Evolutionary conservation across 805 yeast species (phyloP).

Genomic region (Millerozyma acaciae): DNA sequence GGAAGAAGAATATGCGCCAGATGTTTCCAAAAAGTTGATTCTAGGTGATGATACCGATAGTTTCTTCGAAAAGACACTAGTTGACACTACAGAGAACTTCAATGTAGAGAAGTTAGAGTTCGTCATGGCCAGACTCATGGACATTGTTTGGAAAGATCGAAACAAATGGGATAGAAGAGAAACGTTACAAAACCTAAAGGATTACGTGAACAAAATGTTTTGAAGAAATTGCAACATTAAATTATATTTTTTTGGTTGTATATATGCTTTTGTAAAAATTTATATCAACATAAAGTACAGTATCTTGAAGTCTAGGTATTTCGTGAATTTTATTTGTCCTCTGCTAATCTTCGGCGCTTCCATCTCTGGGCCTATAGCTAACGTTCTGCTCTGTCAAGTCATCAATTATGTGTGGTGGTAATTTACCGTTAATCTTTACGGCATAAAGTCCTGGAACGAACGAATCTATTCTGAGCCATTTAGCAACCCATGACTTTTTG

Average conservation of each 20-base stretch:
- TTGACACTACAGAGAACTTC: conserved; percentile 28
- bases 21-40: conserved; percentile 50
- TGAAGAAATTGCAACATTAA: too few relatives aligned
- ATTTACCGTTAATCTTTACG: conserved; percentile 84
- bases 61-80: conserved; percentile 23
- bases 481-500: conserved; percentile 88
- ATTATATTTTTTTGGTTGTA: too few relatives aligned
- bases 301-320: background rate
- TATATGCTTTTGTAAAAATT: too few relatives aligned
- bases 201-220: conserved; percentile 16
- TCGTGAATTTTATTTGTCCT: background rate
- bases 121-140: conserved; percentile 62
- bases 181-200: conserved; percentile 30
- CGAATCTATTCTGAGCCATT: conserved; percentile 89
- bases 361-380: conserved; percentile 92
- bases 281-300: conserved; percentile 3
- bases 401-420: conserved; percentile 80
- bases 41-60: conserved; percentile 16
- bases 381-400: conserved; percentile 72
- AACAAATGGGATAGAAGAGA: conserved; percentile 41
- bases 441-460: conserved; percentile 91
- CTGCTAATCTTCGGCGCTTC: conserved; percentile 69
- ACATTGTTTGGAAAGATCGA: conserved; percentile 68
- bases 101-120: conserved; percentile 37
- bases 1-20: conserved; percentile 37